phyloP scores from a whole-genome alignment of 1,284 basidiomycete species.

The Thecaphora thlaspeos region DNA sequence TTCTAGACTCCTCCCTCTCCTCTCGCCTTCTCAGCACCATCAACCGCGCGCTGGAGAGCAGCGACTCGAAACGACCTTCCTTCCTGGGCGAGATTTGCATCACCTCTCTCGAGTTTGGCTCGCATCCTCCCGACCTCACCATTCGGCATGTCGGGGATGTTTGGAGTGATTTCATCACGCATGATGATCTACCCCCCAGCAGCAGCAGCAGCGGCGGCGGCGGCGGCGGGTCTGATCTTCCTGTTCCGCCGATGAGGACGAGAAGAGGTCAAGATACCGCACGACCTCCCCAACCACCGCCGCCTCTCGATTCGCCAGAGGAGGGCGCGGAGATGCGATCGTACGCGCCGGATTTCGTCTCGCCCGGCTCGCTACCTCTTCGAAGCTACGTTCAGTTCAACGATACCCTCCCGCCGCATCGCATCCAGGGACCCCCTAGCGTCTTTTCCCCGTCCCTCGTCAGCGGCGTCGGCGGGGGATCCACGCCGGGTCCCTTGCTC shows the following conservation, averaged over 20 bases:
- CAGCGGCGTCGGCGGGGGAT: slow-evolving; percentile 4
- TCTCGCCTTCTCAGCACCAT: slow-evolving; percentile 72
- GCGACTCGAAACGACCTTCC: slow-evolving; percentile 72
- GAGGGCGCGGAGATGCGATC: no score
- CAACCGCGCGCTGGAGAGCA: slow-evolving; percentile 69
- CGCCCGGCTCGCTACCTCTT: slow-evolving; percentile 9
- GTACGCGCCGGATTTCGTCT: no score
- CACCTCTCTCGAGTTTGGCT: slow-evolving; percentile 82
- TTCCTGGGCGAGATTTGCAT: slow-evolving; percentile 90
- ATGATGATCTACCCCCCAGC: slow-evolving; percentile 24
- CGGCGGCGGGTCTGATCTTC: slow-evolving; percentile 11
- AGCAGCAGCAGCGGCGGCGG: slow-evolving; percentile 20
- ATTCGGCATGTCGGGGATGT: slow-evolving; percentile 90
- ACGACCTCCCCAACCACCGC: no score
- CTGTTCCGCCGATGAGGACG: background rate
- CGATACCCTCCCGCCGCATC: slow-evolving; percentile 20
- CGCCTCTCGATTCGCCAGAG: no score
- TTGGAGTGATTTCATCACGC: slow-evolving; percentile 74
- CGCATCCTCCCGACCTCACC: slow-evolving; percentile 77
- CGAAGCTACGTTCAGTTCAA: slow-evolving; percentile 37
- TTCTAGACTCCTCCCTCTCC: slow-evolving; percentile 69
- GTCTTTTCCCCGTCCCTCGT: slow-evolving; percentile 20
- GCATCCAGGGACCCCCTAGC: slow-evolving; percentile 29
- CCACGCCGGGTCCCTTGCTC: slow-evolving; percentile 7
- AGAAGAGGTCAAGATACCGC: background rate